phyloP scores from a whole-genome alignment of 345 rosid species.

The Murraya koenigii region DNA sequence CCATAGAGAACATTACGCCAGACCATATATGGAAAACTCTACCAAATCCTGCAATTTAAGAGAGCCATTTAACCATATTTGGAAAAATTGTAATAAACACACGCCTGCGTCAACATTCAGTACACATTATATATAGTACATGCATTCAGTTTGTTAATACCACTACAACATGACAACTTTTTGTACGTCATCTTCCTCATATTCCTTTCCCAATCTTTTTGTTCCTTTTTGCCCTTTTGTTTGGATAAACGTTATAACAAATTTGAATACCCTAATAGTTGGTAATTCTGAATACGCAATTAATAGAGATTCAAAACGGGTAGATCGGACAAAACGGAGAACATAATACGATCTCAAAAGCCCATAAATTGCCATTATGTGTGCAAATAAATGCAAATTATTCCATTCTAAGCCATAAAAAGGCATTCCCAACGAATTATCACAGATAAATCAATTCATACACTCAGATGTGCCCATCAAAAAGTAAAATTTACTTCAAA shows the following conservation, averaged over 20 bases:
- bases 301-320: background rate
- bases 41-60: background rate
- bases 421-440: background rate
- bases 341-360: background rate
- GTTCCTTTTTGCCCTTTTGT: background rate
- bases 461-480: background rate
- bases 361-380: background rate
- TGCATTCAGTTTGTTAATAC: background rate
- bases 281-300: background rate
- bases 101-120: background rate
- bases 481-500: background rate
- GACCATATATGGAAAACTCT: background rate
- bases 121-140: background rate
- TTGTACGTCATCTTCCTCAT: background rate
- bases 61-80: background rate
- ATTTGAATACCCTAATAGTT: background rate
- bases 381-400: background rate
- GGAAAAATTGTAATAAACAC: background rate
- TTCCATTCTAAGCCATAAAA: background rate
- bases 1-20: background rate
- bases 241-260: background rate
- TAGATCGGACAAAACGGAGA: background rate
- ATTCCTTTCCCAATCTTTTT: background rate
- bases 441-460: background rate
- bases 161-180: background rate